Conservation (phyloP, 2,329 filamentous ascomycete genomes). For the Paraphaeosphaeria sporulosa region DNA sequence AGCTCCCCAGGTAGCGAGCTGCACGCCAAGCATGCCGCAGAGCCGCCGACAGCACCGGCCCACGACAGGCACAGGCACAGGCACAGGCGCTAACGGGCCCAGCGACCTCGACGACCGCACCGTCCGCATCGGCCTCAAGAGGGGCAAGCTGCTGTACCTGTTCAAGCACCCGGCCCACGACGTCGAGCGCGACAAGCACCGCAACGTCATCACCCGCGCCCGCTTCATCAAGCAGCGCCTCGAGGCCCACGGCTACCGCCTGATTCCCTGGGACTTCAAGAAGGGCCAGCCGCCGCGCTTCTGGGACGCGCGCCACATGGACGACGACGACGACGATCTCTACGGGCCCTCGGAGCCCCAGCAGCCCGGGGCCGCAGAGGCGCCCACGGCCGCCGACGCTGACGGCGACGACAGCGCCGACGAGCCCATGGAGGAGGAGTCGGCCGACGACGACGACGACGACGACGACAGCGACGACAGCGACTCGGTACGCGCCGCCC, state of each 20-base stretch:
- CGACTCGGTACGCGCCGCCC: conserved; percentile 46
- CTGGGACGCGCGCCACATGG: conserved; percentile 48
- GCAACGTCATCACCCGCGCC: conserved; percentile 35
- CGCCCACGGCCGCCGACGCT: conserved; percentile 21
- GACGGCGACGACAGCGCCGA: conserved; percentile 47
- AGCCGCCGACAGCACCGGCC: conserved; percentile 33
- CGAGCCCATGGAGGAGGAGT: conserved; percentile 56
- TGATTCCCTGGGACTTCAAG: conserved; percentile 37
- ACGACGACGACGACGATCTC: conserved; percentile 62
- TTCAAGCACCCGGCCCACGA: conserved; percentile 33
- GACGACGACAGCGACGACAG: conserved; percentile 57
- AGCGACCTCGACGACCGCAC: conserved; percentile 19
- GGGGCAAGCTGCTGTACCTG: conserved; percentile 32
- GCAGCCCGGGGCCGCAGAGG: neutral
- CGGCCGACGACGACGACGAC: conserved; percentile 54
- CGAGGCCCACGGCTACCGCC: conserved; percentile 27
- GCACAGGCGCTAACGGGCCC: conserved; percentile 15
- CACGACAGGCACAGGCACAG: conserved; percentile 26
- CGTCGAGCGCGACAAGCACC: conserved; percentile 37
- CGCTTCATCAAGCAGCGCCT: conserved; percentile 31
- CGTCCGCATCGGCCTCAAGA: conserved; percentile 30
- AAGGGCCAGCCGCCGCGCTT: conserved; percentile 31
- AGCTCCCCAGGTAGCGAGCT: neutral
- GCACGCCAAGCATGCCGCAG: conserved; percentile 25
- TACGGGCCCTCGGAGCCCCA: conserved; percentile 51